Evolutionary conservation across 805 yeast species (phyloP), one percentile per base, ranked within the genome.

Genomic region (Candida vartiovaarae): DNA sequence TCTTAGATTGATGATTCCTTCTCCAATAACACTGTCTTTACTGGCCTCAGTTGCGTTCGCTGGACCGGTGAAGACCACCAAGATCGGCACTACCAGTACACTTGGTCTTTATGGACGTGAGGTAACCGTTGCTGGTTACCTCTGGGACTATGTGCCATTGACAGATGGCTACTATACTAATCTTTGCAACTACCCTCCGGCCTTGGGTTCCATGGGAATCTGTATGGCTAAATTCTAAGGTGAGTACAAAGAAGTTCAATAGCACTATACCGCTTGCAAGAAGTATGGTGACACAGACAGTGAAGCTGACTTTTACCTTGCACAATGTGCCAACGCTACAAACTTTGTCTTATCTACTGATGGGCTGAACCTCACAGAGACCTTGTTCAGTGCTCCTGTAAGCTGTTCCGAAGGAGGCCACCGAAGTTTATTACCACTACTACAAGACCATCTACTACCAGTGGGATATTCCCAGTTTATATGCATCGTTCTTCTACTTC

Each of bases 401-500:
- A 36, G 29, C n/a, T 8, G 10, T 49, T 5, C 37, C 44, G 4
- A 32, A 32, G 26, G 43, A 32, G 7, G 27, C 31, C 1, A 20
- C n/a, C 24, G 11, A 33, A 3, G 20, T 4, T 3, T 34, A 36
- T 8, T 42, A 42, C 31, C 25, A 25, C 3, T 49, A 45, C 31
- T 40, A 43, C 7, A 25, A 45, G 32, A 32, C 26, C 6, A 3
- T 35, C 3, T 46, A 50, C 38, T 54, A 43, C 39, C 50, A 55
- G 38, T 48, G 49, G 44, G 59, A 55, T 36, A 30, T 32, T 32
- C 47, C 50, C 10, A 41, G 41, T 6, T 6, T 42, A 5, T 50
- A 51, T 62, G 61, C 54, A 5, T 64, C 60, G 38, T 63, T 61
- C 4, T 51, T 72, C 30, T 48, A 65, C 41, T 55, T 59, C 6